Conservation (phyloP, 306 rosid genomes). For the Trifolium repens region DNA sequence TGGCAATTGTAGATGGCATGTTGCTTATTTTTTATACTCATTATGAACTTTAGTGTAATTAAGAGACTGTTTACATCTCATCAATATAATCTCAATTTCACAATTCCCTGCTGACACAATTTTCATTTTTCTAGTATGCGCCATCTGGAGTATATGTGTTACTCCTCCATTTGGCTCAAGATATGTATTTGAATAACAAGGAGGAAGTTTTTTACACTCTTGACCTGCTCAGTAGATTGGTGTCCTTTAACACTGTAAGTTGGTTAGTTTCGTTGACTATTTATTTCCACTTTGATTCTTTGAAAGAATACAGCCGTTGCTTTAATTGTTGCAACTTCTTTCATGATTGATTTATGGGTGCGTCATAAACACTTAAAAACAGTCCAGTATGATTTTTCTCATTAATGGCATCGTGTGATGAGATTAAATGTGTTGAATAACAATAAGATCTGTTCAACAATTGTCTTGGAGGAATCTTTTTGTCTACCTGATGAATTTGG, state of each 20-base stretch:
- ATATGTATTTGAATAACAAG: conserved; percentile 56
- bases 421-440: conserved; percentile 26
- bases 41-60: conserved; percentile 20
- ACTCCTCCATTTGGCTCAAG: conserved; percentile 83
- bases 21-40: conserved; percentile 24
- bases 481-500: conserved; percentile 27
- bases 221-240: conserved; percentile 84
- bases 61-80: conserved; percentile 33
- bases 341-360: conserved; percentile 29
- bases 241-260: conserved; percentile 77
- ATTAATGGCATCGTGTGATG: conserved; percentile 16
- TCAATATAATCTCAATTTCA: conserved; percentile 36
- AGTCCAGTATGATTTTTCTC: conserved; percentile 22
- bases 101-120: conserved; percentile 39
- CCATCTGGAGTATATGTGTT: conserved; percentile 76
- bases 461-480: conserved; percentile 23
- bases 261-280: conserved; percentile 35
- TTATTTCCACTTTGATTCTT: conserved; percentile 35
- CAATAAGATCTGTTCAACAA: background rate
- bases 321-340: conserved; percentile 19
- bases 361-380: background rate
- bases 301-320: conserved; percentile 21
- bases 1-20: conserved; percentile 3
- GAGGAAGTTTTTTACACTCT: conserved; percentile 72
- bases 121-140: conserved; percentile 59